A percentile compares a stretch with the other conserved stretches of the same genome.
These are phyloP conservation scores for Bruguiera parviflora DNA, from an alignment of 345 rosid species.

Conservation along the genomic window DNA sequence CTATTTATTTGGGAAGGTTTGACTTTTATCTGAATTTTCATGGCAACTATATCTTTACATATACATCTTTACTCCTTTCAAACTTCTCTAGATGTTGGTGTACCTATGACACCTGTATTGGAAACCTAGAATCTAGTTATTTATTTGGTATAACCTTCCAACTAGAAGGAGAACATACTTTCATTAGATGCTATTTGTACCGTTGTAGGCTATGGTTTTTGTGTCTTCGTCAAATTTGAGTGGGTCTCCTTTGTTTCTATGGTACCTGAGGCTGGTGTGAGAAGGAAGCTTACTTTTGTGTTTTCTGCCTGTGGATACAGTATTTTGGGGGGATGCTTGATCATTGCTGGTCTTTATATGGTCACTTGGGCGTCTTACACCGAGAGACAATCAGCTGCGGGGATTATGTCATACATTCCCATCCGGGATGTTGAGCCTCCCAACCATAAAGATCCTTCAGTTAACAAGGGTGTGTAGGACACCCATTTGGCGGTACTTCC, in stretches of 20 bases:
- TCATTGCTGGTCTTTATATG: conserved; percentile 70
- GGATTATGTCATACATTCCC: conserved; percentile 28
- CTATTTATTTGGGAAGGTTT: conserved; percentile 92
- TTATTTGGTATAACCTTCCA: too few species aligned
- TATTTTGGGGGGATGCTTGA: conserved; percentile 72
- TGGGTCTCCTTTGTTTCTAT: neutral
- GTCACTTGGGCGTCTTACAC: conserved; percentile 88
- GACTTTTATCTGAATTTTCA: neutral
- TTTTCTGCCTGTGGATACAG: conserved; percentile 34
- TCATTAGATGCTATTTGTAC: too few species aligned
- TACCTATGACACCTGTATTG: too few species aligned
- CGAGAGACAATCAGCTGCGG: conserved; percentile 39
- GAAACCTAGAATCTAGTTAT: too few species aligned
- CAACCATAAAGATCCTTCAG: conserved; percentile 46
- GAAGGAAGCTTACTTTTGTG: conserved; percentile 10
- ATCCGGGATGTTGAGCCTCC: conserved; percentile 49
- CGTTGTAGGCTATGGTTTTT: neutral
- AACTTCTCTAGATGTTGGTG: too few species aligned
- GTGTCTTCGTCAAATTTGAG: neutral
- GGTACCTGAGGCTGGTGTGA: neutral
- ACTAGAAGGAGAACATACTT: too few species aligned
- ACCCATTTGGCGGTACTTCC: conserved; percentile 13
- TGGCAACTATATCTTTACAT: neutral
- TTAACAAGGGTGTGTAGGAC: conserved; percentile 42
- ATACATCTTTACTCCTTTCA: neutral